Percentiles rank a stretch among this genome's conserved stretches.
Evolutionary conservation across 352 stramenopile genomes (phyloP).

Genomic region (Phytophthora crassamura): DNA sequence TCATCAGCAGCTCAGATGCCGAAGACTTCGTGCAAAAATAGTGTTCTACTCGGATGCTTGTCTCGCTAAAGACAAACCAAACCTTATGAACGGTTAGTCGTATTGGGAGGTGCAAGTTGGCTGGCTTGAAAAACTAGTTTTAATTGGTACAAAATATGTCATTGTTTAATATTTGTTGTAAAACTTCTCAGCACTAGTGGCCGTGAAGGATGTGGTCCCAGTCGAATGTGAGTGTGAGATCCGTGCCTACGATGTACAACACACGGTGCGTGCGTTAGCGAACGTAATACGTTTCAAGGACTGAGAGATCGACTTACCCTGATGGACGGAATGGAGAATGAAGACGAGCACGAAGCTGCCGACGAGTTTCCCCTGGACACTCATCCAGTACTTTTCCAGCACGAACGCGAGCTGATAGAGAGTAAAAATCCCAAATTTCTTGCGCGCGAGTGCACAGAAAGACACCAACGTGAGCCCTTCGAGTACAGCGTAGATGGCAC

Average conservation of each 20-base stretch:
- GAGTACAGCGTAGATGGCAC: conserved; percentile 19
- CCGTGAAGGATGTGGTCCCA: conserved; percentile 1
- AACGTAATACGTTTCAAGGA: too few species aligned
- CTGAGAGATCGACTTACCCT: conserved; percentile 1
- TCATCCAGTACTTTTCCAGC: conserved; percentile 44
- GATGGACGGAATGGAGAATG: conserved; percentile 28
- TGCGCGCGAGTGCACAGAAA: conserved; percentile 19
- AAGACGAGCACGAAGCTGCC: conserved; percentile 34
- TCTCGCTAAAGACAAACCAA: not conserved
- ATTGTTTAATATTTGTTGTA: not conserved
- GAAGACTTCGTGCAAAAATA: conserved; percentile 25
- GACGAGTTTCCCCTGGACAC: conserved; percentile 30
- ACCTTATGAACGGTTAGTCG: too few species aligned
- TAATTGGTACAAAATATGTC: not conserved
- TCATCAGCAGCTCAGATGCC: conserved; percentile 12
- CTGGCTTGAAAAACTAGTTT: too few species aligned
- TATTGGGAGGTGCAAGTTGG: too few species aligned
- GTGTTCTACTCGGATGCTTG: not conserved
- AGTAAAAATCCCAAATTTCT: conserved; percentile 34
- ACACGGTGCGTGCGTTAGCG: too few species aligned
- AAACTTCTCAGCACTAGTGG: not conserved
- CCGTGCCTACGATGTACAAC: not conserved
- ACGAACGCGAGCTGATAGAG: conserved; percentile 40
- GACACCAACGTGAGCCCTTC: conserved; percentile 26
- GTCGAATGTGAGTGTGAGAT: conserved; percentile 13